Conservation (phyloP, 2,329 filamentous ascomycete species). For the Huntiella moniliformis region DNA sequence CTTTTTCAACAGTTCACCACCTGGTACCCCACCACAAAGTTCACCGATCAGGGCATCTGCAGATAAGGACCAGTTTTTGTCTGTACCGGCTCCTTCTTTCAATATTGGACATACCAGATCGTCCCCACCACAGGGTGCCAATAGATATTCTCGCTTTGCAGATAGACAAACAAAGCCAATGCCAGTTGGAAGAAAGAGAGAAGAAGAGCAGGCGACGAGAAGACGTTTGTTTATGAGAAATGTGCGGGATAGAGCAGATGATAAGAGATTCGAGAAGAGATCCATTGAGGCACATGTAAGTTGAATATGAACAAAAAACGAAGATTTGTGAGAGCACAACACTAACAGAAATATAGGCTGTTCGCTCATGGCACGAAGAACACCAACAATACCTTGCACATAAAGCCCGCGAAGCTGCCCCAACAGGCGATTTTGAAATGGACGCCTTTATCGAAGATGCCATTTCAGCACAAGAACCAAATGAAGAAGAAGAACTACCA, state of each 20-base stretch:
- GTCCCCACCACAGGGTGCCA: constrained; percentile 1
- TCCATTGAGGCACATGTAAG: constrained; percentile 39
- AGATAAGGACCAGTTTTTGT: constrained; percentile 12
- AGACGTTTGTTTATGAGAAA: constrained; percentile 51
- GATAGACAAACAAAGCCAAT: constrained; percentile 40
- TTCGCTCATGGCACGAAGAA: constrained; percentile 12
- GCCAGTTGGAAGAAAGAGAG: constrained; percentile 39
- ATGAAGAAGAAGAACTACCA: constrained; percentile 4
- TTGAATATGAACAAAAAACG: background rate
- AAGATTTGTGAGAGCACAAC: background rate
- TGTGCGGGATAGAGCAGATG: constrained; percentile 40
- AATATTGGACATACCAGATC: background rate
- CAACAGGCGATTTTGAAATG: constrained; percentile 5
- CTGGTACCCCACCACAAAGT: constrained; percentile 3
- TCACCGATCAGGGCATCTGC: constrained; percentile 17
- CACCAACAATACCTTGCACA: constrained; percentile 12
- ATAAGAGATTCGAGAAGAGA: constrained; percentile 38
- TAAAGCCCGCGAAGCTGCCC: constrained; percentile 10
- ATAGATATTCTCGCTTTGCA: constrained; percentile 27
- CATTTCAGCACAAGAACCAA: background rate
- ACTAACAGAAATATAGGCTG: constrained; percentile 1
- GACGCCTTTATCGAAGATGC: constrained; percentile 10
- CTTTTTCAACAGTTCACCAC: constrained; percentile 8
- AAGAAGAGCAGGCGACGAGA: constrained; percentile 44
- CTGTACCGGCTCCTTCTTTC: background rate